These are phyloP conservation scores for Solanum dulcamara DNA, from an alignment of 257 asterid genomes.

Conservation along the genomic window DNA sequence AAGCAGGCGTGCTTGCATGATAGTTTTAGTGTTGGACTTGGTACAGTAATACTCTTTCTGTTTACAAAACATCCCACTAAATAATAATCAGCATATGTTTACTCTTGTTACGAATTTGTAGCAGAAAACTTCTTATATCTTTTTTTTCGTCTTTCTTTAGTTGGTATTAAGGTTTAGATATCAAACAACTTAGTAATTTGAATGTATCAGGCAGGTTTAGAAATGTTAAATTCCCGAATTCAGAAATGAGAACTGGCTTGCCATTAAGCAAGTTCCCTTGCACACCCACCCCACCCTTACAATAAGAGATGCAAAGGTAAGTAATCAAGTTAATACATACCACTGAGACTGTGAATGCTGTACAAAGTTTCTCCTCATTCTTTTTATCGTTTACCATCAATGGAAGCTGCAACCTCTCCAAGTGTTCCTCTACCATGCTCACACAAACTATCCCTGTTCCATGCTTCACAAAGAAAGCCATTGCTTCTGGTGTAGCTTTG, in stretches of 20 bases:
- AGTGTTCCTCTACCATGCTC: constrained; percentile 86
- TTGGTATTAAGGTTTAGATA: neutral
- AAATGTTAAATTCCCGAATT: neutral
- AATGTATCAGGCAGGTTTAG: neutral
- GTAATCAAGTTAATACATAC: constrained; percentile 27
- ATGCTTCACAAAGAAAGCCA: constrained; percentile 95
- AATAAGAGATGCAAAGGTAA: neutral
- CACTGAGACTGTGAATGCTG: constrained; percentile 97
- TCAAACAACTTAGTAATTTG: neutral
- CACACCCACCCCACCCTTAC: neutral
- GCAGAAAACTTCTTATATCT: neutral
- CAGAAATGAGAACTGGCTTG: neutral
- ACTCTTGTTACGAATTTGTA: neutral
- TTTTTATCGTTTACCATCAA: constrained; percentile 81
- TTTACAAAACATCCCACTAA: neutral
- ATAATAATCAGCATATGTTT: neutral
- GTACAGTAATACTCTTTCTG: neutral
- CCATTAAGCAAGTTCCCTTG: neutral
- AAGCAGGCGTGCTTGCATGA: neutral
- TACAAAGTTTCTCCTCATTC: constrained; percentile 85
- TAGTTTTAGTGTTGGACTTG: neutral
- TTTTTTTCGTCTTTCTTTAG: neutral
- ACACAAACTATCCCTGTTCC: constrained; percentile 99
- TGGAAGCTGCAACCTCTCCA: constrained; percentile 79
- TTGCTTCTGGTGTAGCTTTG: constrained; percentile 87